phyloP scores from a whole-genome alignment of 805 yeast species.

The Henningerozyma blattae region DNA sequence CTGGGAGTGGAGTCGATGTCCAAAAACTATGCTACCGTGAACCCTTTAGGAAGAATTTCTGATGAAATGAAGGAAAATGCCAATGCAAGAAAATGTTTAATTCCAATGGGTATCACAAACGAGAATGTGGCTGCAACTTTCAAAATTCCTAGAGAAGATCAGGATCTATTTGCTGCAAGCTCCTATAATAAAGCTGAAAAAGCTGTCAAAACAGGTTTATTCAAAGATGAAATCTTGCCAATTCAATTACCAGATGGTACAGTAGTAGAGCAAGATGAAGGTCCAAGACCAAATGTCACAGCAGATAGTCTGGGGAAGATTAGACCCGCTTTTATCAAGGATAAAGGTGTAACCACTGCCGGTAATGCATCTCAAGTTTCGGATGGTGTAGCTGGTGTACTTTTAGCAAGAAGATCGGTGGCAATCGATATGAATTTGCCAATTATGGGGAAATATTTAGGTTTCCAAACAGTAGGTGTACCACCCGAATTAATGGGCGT shows the following conservation, averaged over 20 bases:
- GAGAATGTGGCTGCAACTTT: constrained; percentile 76
- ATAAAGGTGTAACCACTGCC: constrained; percentile 76
- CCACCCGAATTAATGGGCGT: constrained; percentile 98
- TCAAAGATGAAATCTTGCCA: constrained; percentile 83
- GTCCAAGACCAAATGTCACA: constrained; percentile 82
- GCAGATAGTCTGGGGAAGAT: constrained; percentile 61
- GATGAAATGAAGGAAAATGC: constrained; percentile 31
- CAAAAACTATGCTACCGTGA: constrained; percentile 65
- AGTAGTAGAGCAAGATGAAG: constrained; percentile 65
- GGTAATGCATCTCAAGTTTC: constrained; percentile 95
- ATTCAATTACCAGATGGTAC: constrained; percentile 40
- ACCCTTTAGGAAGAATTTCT: constrained; percentile 53
- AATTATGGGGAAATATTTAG: constrained; percentile 69
- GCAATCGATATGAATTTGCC: constrained; percentile 67
- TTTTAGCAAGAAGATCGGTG: constrained; percentile 72
- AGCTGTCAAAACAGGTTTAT: constrained; percentile 62
- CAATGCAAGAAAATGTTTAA: constrained; percentile 60
- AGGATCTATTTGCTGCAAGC: constrained; percentile 80
- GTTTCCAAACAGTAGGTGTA: constrained; percentile 76
- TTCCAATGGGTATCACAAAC: constrained; percentile 95
- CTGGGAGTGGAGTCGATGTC: constrained; percentile 94
- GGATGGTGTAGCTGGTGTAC: constrained; percentile 90
- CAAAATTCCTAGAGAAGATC: constrained; percentile 52
- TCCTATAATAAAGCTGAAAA: constrained; percentile 77
- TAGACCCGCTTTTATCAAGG: constrained; percentile 75